A percentile compares a stretch with the other conserved stretches of the same genome.
Evolutionary conservation across 106 monocot genomes (phyloP).

Genomic region (Dioscorea dumetorum): DNA sequence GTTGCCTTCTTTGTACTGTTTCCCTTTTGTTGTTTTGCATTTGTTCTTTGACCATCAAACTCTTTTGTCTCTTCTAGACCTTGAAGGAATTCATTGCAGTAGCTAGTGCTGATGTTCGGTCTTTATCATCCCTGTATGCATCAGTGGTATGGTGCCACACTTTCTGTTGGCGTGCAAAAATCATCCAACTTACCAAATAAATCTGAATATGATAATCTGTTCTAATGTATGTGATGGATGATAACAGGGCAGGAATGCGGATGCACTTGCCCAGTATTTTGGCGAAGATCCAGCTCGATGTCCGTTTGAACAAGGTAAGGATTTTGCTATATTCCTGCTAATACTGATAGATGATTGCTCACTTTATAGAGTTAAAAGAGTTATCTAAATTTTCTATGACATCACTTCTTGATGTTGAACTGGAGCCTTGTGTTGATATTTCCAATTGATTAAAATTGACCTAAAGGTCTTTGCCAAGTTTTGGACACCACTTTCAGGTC

Average conservation of each 20-base stretch:
- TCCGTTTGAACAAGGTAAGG: conserved; percentile 91
- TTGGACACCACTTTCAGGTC: too few relatives aligned
- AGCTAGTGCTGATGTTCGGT: conserved; percentile 62
- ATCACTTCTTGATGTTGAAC: too few relatives aligned
- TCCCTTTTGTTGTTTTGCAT: too few relatives aligned
- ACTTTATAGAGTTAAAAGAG: neutral
- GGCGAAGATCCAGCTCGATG: conserved; percentile 91
- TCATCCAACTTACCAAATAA: neutral
- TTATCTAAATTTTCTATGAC: too few relatives aligned
- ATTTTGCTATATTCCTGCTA: neutral
- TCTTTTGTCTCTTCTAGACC: conserved; percentile 30
- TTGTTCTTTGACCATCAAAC: neutral
- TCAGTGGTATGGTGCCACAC: conserved; percentile 46
- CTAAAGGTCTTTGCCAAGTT: too few relatives aligned
- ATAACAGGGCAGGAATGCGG: conserved; percentile 80
- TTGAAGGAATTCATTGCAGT: conserved; percentile 61
- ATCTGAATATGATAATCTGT: neutral
- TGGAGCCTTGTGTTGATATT: too few relatives aligned
- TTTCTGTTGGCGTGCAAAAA: neutral
- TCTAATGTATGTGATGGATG: neutral
- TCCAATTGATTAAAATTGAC: too few relatives aligned
- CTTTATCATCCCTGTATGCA: conserved; percentile 51
- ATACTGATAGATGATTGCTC: neutral
- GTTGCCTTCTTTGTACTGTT: too few relatives aligned
- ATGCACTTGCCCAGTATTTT: conserved; percentile 77